Evolutionary conservation across 805 yeast species (phyloP).

Genomic region (Hanseniaspora lindneri): DNA sequence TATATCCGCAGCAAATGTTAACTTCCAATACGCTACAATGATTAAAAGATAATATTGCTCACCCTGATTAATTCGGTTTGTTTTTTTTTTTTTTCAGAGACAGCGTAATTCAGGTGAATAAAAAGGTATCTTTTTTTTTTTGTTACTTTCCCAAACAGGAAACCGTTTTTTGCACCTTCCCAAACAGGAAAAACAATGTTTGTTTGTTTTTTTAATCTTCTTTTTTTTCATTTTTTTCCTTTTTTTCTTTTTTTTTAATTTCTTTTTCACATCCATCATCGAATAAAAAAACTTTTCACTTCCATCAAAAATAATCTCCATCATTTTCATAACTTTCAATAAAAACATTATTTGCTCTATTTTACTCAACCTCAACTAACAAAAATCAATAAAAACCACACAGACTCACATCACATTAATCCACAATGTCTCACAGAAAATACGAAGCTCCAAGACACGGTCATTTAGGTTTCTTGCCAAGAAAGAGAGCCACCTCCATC

Average conservation of each 20-base stretch:
- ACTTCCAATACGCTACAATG: too few species aligned
- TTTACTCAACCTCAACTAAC: background rate
- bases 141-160: background rate
- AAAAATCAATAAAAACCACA: conserved; percentile 15
- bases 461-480: conserved; percentile 98
- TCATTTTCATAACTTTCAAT: too few species aligned
- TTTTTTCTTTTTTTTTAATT: background rate
- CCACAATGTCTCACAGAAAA: conserved; percentile 97
- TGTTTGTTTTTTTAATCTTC: background rate
- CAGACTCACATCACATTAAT: conserved; percentile 21
- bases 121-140: background rate
- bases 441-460: conserved; percentile 99
- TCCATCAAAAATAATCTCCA: background rate
- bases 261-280: background rate
- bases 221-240: conserved; percentile 6
- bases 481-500: conserved; percentile 98
- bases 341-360: background rate
- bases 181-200: background rate
- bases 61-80: too few species aligned
- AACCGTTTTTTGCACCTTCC: conserved; percentile 1
- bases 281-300: background rate
- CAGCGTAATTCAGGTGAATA: too few species aligned
- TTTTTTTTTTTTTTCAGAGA: too few species aligned
- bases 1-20: too few species aligned
- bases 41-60: too few species aligned